Conservation (phyloP, 2,329 filamentous ascomycete species). For the Colletotrichum eremochloae region DNA sequence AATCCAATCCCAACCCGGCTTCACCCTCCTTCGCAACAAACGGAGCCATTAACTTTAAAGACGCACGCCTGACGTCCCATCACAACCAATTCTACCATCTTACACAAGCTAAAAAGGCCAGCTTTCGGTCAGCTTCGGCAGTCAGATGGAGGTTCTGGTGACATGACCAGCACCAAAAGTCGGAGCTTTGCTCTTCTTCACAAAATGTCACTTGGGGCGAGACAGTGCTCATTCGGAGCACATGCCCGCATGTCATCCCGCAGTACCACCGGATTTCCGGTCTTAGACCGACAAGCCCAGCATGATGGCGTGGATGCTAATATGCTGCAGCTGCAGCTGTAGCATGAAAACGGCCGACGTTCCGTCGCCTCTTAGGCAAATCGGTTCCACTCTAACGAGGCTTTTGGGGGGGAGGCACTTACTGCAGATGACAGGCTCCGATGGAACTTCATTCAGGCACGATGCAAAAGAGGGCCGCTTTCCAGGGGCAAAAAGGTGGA, state of each 20-base stretch:
- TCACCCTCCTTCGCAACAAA: constrained; percentile 36
- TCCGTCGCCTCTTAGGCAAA: constrained; percentile 33
- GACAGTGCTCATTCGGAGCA: constrained; percentile 1
- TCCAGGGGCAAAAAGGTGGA: constrained; percentile 21
- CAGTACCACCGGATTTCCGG: constrained; percentile 31
- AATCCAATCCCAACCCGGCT: constrained; percentile 27
- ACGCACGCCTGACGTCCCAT: constrained; percentile 12
- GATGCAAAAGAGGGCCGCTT: constrained; percentile 14
- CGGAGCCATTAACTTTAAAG: not conserved
- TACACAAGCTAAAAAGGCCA: constrained; percentile 20
- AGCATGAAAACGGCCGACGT: constrained; percentile 39
- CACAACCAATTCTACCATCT: constrained; percentile 15
- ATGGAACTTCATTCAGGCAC: constrained; percentile 27
- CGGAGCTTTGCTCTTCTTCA: constrained; percentile 24
- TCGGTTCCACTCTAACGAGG: constrained; percentile 23
- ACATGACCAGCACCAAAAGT: constrained; percentile 25
- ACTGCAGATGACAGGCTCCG: constrained; percentile 30
- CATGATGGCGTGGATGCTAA: constrained; percentile 28
- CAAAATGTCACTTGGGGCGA: constrained; percentile 15
- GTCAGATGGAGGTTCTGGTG: constrained; percentile 23
- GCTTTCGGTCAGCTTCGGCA: constrained; percentile 34
- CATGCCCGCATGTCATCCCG: constrained; percentile 31
- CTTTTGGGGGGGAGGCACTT: constrained; percentile 10
- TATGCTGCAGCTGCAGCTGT: constrained; percentile 25
- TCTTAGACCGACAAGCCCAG: constrained; percentile 24